phyloP scores from a whole-genome alignment of 2,329 filamentous ascomycete species.

The Ilyonectria robusta region DNA sequence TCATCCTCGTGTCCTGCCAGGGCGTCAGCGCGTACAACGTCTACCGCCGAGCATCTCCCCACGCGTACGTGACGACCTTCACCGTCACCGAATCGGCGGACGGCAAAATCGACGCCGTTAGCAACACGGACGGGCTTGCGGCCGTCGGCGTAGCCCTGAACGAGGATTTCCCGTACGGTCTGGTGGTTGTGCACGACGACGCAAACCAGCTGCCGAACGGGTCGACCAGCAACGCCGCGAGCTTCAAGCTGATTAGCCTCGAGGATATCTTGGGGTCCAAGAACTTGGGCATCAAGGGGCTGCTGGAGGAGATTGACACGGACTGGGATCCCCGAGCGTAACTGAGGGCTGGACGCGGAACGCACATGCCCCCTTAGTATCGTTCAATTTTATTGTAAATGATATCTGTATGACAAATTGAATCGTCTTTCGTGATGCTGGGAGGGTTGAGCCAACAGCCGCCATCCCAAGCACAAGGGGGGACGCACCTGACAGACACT shows the following conservation, averaged over 20 bases:
- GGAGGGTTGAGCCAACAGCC: background rate
- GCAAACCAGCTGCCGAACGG: slow-evolving; percentile 64
- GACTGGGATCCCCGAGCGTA: slow-evolving; percentile 57
- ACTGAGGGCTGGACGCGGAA: background rate
- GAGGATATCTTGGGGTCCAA: slow-evolving; percentile 55
- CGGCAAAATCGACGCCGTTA: slow-evolving; percentile 63
- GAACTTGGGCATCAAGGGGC: slow-evolving; percentile 39
- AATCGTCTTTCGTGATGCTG: too few species aligned
- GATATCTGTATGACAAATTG: background rate
- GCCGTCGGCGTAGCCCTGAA: slow-evolving; percentile 62
- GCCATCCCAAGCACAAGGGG: too few species aligned
- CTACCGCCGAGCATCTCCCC: slow-evolving; percentile 63
- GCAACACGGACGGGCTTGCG: slow-evolving; percentile 67
- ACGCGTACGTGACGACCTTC: slow-evolving; percentile 65
- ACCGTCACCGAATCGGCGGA: slow-evolving; percentile 59
- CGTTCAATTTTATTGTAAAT: background rate
- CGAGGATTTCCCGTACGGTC: slow-evolving; percentile 57
- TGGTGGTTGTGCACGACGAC: slow-evolving; percentile 68
- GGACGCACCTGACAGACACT: background rate
- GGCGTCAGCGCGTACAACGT: slow-evolving; percentile 68
- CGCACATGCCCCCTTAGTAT: background rate
- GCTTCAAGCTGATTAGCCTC: slow-evolving; percentile 65
- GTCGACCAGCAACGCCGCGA: slow-evolving; percentile 61
- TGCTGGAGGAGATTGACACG: slow-evolving; percentile 54
- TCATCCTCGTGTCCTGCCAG: slow-evolving; percentile 66